Conservation (phyloP, 108 stramenopile genomes). For the Mediolabrus comicus region DNA sequence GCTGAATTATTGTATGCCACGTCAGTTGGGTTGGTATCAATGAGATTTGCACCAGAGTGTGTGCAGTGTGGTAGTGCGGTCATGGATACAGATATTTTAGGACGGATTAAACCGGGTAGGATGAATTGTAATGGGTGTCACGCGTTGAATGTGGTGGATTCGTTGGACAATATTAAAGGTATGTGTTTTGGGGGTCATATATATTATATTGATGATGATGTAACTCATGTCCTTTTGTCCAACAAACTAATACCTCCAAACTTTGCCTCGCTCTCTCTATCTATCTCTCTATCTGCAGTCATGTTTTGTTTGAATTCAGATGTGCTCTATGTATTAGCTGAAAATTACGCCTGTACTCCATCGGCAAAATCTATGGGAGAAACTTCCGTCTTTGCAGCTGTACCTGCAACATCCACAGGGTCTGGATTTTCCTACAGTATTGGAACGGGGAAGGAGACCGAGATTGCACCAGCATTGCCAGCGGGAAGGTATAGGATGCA, state of each 20-base stretch:
- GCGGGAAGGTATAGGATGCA: slow-evolving; percentile 37
- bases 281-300: too few species aligned
- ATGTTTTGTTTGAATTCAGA: too few species aligned
- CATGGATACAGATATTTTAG: slow-evolving; percentile 12
- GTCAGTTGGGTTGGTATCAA: slow-evolving; percentile 22
- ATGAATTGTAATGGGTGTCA: slow-evolving; percentile 15
- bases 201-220: too few species aligned
- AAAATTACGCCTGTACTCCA: slow-evolving; percentile 35
- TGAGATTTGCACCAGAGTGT: slow-evolving; percentile 41
- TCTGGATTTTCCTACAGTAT: slow-evolving; percentile 35
- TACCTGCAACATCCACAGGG: slow-evolving; percentile 31
- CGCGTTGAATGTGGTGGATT: slow-evolving; percentile 13
- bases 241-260: slow-evolving; percentile 22
- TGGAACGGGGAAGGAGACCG: slow-evolving; percentile 18
- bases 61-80: slow-evolving; percentile 28
- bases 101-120: not conserved
- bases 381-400: slow-evolving; percentile 21
- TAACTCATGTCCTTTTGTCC: too few species aligned
- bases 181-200: too few species aligned
- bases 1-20: slow-evolving; percentile 40
- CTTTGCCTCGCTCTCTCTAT: too few species aligned
- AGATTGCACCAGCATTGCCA: slow-evolving; percentile 5
- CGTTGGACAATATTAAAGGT: slow-evolving; percentile 29
- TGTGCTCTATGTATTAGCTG: too few species aligned
- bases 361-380: slow-evolving; percentile 12